Conservation (phyloP, 495 filamentous ascomycete genomes). For the Halenospora varia region DNA sequence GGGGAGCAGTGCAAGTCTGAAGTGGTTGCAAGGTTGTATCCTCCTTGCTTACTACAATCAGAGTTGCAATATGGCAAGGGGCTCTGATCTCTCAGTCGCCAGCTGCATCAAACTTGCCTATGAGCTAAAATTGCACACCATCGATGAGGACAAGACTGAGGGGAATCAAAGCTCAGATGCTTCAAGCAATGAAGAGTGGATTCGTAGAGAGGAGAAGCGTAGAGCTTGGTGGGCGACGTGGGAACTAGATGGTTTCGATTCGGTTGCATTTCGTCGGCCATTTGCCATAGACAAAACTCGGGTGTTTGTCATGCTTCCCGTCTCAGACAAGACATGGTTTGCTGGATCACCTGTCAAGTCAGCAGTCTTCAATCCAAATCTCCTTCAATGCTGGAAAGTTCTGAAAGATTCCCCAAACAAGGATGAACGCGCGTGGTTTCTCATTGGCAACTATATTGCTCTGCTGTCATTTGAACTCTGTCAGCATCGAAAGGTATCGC, state of each 20-base stretch:
- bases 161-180: not conserved
- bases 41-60: not conserved
- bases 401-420: not conserved
- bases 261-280: not conserved
- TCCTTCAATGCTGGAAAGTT: not conserved
- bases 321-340: constrained; percentile 3
- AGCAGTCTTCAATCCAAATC: not conserved
- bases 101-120: not conserved
- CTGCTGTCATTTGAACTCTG: not conserved
- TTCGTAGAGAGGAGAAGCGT: not conserved
- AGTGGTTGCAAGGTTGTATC: not conserved
- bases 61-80: not conserved
- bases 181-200: not conserved
- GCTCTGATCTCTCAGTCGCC: not conserved
- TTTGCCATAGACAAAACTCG: not conserved
- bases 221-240: constrained; percentile 6
- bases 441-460: constrained; percentile 3
- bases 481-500: not conserved
- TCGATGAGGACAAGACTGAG: not conserved
- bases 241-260: constrained; percentile 6
- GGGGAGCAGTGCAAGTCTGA: not conserved
- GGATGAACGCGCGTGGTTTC: constrained; percentile 8
- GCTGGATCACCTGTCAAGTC: not conserved
- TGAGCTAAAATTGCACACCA: not conserved
- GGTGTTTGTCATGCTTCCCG: not conserved